These are phyloP conservation scores for Dactylellina sp. DNA, from an alignment of 2,329 filamentous ascomycete genomes.

Conservation along the genomic window DNA sequence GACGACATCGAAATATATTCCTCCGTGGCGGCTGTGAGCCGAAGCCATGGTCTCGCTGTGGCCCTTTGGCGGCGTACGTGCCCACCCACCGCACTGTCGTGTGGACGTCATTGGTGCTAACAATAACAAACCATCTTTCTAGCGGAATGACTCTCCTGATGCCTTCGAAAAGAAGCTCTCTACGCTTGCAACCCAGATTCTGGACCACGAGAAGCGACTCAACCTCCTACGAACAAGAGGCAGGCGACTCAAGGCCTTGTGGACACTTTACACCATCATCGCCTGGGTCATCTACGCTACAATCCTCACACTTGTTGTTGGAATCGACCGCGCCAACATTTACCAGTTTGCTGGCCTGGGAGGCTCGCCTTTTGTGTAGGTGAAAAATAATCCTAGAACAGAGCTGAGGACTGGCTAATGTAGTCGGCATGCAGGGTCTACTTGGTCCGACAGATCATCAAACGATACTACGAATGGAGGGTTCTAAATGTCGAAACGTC, in stretches of 20 bases:
- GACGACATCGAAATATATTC: not conserved
- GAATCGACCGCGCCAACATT: conserved; percentile 80
- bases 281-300: conserved; percentile 88
- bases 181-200: conserved; percentile 83
- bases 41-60: conserved; percentile 59
- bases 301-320: conserved; percentile 84
- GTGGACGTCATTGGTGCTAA: conserved; percentile 46
- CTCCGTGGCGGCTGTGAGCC: conserved; percentile 20
- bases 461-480: conserved; percentile 82
- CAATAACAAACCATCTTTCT: conserved; percentile 42
- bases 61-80: conserved; percentile 59
- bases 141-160: conserved; percentile 86
- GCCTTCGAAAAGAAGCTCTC: conserved; percentile 93
- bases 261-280: conserved; percentile 90
- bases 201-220: conserved; percentile 77
- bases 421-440: conserved; percentile 75
- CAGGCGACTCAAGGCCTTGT: conserved; percentile 83
- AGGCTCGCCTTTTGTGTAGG: conserved; percentile 81
- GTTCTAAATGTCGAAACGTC: conserved; percentile 76
- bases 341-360: conserved; percentile 82
- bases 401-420: conserved; percentile 21
- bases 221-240: conserved; percentile 78
- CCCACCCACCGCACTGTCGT: not conserved
- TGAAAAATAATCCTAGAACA: conserved; percentile 9
- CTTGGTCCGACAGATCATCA: conserved; percentile 74